Evolutionary conservation across 2,329 filamentous ascomycete species (phyloP).

Genomic region (Stenocarpella maydis): DNA sequence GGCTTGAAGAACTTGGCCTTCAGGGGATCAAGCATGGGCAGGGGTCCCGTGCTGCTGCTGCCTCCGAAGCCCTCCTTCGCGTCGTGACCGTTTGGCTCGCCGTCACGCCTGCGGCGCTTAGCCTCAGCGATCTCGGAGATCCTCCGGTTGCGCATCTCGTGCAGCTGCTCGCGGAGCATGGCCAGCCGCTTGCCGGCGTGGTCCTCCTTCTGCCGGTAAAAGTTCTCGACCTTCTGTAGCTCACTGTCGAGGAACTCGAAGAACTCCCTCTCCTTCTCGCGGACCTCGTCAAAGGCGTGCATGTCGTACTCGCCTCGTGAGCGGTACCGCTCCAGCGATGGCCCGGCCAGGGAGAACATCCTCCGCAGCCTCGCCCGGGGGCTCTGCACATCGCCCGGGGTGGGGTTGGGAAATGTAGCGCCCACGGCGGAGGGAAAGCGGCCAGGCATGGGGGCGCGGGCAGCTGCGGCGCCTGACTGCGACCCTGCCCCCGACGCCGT

Average conservation of each 20-base stretch:
- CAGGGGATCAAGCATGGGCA: constrained; percentile 57
- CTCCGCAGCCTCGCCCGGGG: constrained; percentile 47
- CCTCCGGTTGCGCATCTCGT: constrained; percentile 89
- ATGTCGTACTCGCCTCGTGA: constrained; percentile 53
- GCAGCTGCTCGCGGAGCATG: constrained; percentile 81
- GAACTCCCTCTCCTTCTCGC: constrained; percentile 82
- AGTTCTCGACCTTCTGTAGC: constrained; percentile 88
- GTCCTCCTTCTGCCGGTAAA: constrained; percentile 88
- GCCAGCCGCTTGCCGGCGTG: constrained; percentile 79
- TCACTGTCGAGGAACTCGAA: constrained; percentile 85
- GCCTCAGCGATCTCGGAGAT: constrained; percentile 71
- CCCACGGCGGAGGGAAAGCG: constrained; percentile 35
- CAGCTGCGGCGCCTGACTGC: not conserved
- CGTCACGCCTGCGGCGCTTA: constrained; percentile 46
- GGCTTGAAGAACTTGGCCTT: constrained; percentile 62
- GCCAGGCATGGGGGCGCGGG: constrained; percentile 17
- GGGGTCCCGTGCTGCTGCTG: constrained; percentile 45
- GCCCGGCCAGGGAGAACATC: constrained; percentile 49
- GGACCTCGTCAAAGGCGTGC: constrained; percentile 61
- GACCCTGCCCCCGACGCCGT: constrained; percentile 46
- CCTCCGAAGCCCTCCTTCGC: constrained; percentile 40
- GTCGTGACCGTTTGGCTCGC: constrained; percentile 35
- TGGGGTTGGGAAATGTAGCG: constrained; percentile 35
- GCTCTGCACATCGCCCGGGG: constrained; percentile 40
- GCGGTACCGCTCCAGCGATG: constrained; percentile 45